Evolutionary conservation across 129 eudicot genomes (phyloP), one percentile per base, ranked within the genome.

Genomic region (Cynara cardunculus): DNA sequence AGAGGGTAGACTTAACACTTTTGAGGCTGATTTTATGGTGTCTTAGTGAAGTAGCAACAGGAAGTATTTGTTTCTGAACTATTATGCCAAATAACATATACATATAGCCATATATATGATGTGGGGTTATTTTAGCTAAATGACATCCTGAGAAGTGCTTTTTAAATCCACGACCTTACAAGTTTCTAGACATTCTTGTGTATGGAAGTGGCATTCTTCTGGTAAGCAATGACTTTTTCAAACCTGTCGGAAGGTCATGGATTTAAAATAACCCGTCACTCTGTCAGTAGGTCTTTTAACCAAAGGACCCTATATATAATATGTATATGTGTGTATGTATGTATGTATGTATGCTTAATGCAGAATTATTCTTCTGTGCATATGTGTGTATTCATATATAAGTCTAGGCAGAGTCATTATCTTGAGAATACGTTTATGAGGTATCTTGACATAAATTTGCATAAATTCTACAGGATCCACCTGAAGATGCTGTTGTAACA

Each of bases 401-500:
- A 64, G 69, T 64, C 27, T 22, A 21, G 9, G 69, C 3, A 64
- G 69, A 24, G 69, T 64, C 22, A 64, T 21, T 22, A 19, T 64
- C 27, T 64, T 64, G 28, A 64, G 69, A 64, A 64, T 21, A 64
- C 22, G 69, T 64, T 64, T 64, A 61, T 22, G 68, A 61, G 16
- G 12, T 19, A 39, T 13, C 4, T 56, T 74, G 74, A 46, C 73
- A 13, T 41, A 10, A 18, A 18, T 32, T 27, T 62, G 28, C 37
- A 32, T 27, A 26, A 13, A 32, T 35, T 78, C n/a, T 79, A 19
- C 84, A 91, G 98, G 98, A 92, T 85, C 91, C 96, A 69, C 98
- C 98, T 25, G 98, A 94, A 85, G 97, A 90, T 86, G 97, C 98
- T 37, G 98, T 92, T 56, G 97, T 94, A 18, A 87, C 97, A 49